These are phyloP conservation scores for Elsinoe ampelina DNA, from an alignment of 2,329 filamentous ascomycete genomes.

Conservation along the genomic window DNA sequence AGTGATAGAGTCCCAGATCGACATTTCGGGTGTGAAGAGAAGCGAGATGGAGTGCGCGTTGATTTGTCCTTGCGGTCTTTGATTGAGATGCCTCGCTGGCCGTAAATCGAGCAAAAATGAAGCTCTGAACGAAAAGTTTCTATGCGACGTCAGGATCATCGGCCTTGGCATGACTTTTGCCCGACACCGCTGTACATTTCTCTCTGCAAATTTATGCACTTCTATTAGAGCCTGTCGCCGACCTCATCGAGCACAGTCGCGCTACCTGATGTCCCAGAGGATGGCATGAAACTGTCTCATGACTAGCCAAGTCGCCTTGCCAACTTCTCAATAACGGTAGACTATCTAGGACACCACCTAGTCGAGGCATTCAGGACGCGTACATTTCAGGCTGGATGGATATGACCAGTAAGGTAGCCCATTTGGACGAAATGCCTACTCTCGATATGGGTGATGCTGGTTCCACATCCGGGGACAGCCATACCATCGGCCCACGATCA, in stretches of 20 bases:
- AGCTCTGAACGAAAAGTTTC: slow-evolving; percentile 1
- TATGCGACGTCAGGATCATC: slow-evolving; percentile 12
- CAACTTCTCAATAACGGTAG: too few species aligned
- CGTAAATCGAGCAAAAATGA: not conserved
- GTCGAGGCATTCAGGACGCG: too few species aligned
- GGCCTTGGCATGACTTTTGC: slow-evolving; percentile 1
- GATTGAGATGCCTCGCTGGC: not conserved
- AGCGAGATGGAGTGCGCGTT: not conserved
- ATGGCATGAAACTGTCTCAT: too few species aligned
- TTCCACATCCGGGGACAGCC: not conserved
- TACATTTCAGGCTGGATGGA: too few species aligned
- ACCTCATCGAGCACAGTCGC: too few species aligned
- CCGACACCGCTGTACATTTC: not conserved
- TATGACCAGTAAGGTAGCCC: too few species aligned
- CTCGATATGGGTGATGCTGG: not conserved
- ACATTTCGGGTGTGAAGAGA: slow-evolving; percentile 33
- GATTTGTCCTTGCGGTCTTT: not conserved
- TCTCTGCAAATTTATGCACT: not conserved
- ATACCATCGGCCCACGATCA: not conserved
- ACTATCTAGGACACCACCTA: too few species aligned
- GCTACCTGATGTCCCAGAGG: too few species aligned
- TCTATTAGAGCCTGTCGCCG: too few species aligned
- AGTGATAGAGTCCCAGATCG: slow-evolving; percentile 53
- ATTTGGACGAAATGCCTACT: too few species aligned
- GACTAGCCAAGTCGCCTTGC: too few species aligned